phyloP scores from a whole-genome alignment of 768 basidiomycete genomes.

The Lactarius pseudohatsudake region DNA sequence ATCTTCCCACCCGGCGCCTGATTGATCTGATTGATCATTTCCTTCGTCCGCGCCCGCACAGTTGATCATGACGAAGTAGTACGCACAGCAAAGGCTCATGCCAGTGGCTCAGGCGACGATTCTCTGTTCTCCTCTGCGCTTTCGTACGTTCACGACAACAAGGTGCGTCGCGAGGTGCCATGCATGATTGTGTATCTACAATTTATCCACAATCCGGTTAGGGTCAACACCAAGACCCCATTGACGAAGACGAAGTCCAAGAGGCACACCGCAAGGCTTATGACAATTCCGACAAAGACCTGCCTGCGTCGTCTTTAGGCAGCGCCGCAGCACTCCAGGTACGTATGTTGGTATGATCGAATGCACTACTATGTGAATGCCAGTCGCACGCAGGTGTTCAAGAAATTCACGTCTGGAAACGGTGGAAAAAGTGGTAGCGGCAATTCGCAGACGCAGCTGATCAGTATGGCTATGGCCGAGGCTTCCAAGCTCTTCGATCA shows the following conservation, averaged over 20 bases:
- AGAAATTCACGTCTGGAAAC: slow-evolving; percentile 62
- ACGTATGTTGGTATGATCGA: slow-evolving; percentile 16
- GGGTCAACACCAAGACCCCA: slow-evolving; percentile 53
- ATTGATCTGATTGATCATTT: slow-evolving; percentile 17
- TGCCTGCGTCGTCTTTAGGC: slow-evolving; percentile 65
- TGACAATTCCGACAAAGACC: slow-evolving; percentile 47
- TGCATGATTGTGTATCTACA: neutral
- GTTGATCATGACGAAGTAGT: slow-evolving; percentile 67
- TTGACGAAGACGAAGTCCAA: slow-evolving; percentile 66
- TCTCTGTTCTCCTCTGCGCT: slow-evolving; percentile 59
- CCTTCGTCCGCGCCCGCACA: slow-evolving; percentile 33
- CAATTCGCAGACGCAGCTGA: slow-evolving; percentile 57
- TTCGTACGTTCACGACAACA: slow-evolving; percentile 50
- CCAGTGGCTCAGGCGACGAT: slow-evolving; percentile 50
- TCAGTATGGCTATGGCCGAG: slow-evolving; percentile 86
- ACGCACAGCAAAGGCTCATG: slow-evolving; percentile 49
- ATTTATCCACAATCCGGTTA: slow-evolving; percentile 31
- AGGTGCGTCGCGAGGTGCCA: slow-evolving; percentile 38
- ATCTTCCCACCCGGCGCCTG: neutral
- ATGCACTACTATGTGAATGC: neutral
- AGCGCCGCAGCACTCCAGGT: slow-evolving; percentile 79
- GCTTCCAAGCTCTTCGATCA: slow-evolving; percentile 73
- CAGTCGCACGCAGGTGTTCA: slow-evolving; percentile 48
- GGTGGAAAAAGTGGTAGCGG: slow-evolving; percentile 41
- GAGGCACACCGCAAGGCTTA: slow-evolving; percentile 65